phyloP scores from a whole-genome alignment of 202 grass and related monocot species.

The Schoenoplectus triqueter region DNA sequence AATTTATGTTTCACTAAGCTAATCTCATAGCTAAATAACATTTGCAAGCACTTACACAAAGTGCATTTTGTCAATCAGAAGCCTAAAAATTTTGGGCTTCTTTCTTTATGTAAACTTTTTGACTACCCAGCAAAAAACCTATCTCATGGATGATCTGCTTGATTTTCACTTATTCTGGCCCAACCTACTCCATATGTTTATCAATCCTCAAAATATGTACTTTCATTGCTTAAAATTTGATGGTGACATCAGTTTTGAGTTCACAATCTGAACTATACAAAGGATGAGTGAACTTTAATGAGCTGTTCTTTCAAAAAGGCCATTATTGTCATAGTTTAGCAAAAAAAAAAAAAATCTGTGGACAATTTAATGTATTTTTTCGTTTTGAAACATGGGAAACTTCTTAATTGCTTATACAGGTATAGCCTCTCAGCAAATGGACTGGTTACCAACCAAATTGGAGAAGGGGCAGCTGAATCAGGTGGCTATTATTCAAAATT shows the following conservation, averaged over 20 bases:
- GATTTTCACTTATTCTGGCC: too few relatives aligned
- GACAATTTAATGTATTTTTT: too few relatives aligned
- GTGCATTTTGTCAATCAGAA: not conserved
- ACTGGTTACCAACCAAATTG: constrained; percentile 52
- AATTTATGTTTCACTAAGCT: not conserved
- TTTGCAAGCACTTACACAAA: not conserved
- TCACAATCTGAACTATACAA: not conserved
- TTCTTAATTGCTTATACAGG: constrained; percentile 45
- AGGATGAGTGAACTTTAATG: not conserved
- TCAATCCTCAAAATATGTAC: too few relatives aligned
- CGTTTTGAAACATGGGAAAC: not conserved
- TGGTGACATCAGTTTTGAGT: not conserved
- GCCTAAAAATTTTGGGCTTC: not conserved
- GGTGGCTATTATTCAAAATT: constrained; percentile 84
- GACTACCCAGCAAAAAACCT: not conserved
- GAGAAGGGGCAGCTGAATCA: constrained; percentile 49
- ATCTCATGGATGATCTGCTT: too few relatives aligned
- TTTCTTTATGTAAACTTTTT: not conserved
- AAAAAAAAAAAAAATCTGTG: too few relatives aligned
- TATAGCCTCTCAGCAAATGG: constrained; percentile 73
- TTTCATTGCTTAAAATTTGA: not conserved
- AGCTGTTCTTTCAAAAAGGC: too few relatives aligned
- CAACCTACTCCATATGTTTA: too few relatives aligned
- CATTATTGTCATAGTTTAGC: too few relatives aligned
- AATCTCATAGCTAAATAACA: not conserved